Percentiles rank a stretch among this genome's conserved stretches.
Conservation (phyloP, 768 basidiomycete species). For the Hortiboletus campestris region DNA sequence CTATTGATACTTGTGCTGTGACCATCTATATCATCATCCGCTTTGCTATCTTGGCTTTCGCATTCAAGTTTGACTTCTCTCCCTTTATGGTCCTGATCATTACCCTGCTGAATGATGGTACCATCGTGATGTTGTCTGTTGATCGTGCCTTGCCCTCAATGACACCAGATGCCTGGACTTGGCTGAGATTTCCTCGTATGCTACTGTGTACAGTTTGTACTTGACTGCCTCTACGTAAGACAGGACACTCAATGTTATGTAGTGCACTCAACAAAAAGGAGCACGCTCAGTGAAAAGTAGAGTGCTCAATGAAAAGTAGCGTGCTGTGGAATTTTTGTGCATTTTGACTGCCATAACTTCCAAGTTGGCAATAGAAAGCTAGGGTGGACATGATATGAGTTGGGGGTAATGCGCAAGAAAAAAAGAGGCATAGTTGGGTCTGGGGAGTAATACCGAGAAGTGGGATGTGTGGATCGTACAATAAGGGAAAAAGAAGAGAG, state of each 20-base stretch:
- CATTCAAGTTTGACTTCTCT: conserved; percentile 97
- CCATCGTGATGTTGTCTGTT: conserved; percentile 96
- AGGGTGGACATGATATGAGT: neutral
- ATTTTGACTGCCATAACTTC: too few species aligned
- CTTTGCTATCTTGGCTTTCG: conserved; percentile 93
- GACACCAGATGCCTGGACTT: conserved; percentile 93
- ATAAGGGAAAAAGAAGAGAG: neutral
- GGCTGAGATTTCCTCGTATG: conserved; percentile 93
- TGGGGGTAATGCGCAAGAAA: neutral
- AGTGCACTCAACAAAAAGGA: too few species aligned
- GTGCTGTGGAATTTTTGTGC: too few species aligned
- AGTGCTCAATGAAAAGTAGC: too few species aligned
- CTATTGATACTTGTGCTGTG: conserved; percentile 94
- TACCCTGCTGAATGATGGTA: conserved; percentile 95
- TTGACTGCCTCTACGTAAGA: conserved; percentile 87
- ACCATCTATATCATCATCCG: conserved; percentile 98
- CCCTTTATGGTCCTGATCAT: conserved; percentile 99
- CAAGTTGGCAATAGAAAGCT: conserved; percentile 65
- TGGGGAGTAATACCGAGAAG: conserved; percentile 60
- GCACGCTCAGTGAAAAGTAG: too few species aligned
- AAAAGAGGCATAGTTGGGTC: conserved; percentile 52
- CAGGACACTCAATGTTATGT: too few species aligned
- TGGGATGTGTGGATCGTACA: neutral
- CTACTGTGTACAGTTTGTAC: conserved; percentile 93
- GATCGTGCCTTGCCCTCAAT: conserved; percentile 93